Evolutionary conservation across 345 rosid species (phyloP).

Genomic region (Syzygium grande): DNA sequence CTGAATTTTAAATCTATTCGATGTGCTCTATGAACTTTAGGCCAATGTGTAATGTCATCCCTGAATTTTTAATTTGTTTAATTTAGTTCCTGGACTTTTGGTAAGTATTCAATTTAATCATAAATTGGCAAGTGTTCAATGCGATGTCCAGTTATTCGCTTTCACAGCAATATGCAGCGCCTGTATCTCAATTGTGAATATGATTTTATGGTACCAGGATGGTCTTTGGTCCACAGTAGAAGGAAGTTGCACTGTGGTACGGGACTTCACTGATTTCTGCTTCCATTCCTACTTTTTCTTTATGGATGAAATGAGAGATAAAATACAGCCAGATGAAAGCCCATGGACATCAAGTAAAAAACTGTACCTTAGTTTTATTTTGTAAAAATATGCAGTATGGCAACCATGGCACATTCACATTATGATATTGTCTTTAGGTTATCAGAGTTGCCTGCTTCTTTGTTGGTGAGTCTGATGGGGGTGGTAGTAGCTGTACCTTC

Average conservation of each 20-base stretch:
- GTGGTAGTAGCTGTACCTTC: constrained; percentile 49
- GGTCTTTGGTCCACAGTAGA: constrained; percentile 53
- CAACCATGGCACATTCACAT: not conserved
- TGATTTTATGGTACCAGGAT: constrained; percentile 23
- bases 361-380: not conserved
- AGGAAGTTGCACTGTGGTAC: constrained; percentile 64
- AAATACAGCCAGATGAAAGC: constrained; percentile 37
- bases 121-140: too few species aligned
- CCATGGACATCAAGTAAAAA: constrained; percentile 50
- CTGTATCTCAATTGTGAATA: not conserved
- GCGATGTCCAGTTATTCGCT: not conserved
- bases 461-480: constrained; percentile 54
- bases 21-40: too few species aligned
- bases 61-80: too few species aligned
- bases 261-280: constrained; percentile 76
- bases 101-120: too few species aligned
- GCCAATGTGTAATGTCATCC: too few species aligned
- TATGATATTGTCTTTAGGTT: constrained; percentile 29
- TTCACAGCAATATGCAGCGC: not conserved
- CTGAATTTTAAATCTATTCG: too few species aligned
- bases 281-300: constrained; percentile 84
- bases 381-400: not conserved
- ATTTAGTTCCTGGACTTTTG: too few species aligned
- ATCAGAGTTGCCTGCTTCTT: constrained; percentile 52
- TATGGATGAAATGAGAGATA: constrained; percentile 79